These are phyloP conservation scores for Plantago ovata DNA, from an alignment of 257 asterid genomes.

Conservation along the genomic window DNA sequence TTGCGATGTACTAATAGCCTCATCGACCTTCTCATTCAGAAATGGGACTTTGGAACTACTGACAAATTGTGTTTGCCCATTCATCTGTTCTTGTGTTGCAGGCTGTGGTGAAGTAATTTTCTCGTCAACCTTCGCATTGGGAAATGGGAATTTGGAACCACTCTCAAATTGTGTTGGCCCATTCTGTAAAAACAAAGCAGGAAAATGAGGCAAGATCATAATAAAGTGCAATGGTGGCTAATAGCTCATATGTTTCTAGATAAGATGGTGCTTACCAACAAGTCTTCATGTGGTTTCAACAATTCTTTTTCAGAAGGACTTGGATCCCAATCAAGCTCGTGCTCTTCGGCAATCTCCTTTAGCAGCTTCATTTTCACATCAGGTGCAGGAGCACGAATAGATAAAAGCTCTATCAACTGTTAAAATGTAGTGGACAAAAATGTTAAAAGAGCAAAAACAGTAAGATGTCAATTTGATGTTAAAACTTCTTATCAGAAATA, in stretches of 20 bases:
- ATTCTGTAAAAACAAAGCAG: slow-evolving; percentile 42
- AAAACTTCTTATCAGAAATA: background rate
- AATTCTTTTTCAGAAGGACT: slow-evolving; percentile 67
- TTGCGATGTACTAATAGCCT: slow-evolving; percentile 33
- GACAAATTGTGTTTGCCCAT: slow-evolving; percentile 63
- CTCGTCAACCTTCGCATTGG: slow-evolving; percentile 50
- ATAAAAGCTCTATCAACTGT: slow-evolving; percentile 81
- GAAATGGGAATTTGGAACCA: slow-evolving; percentile 65
- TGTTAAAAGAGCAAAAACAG: slow-evolving; percentile 9
- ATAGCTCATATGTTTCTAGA: background rate
- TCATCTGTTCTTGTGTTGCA: slow-evolving; percentile 32
- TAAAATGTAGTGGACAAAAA: background rate
- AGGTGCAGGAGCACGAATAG: slow-evolving; percentile 89
- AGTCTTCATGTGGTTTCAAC: slow-evolving; percentile 80
- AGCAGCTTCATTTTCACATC: slow-evolving; percentile 82
- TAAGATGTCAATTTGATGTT: background rate
- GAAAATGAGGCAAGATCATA: slow-evolving; percentile 8
- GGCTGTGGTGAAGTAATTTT: slow-evolving; percentile 34
- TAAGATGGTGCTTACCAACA: slow-evolving; percentile 44
- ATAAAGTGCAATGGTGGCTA: background rate
- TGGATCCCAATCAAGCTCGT: slow-evolving; percentile 91
- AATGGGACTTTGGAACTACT: slow-evolving; percentile 64
- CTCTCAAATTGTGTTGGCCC: slow-evolving; percentile 68
- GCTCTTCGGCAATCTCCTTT: slow-evolving; percentile 92
- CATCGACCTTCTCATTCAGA: slow-evolving; percentile 54